These are phyloP conservation scores for Whalleya microplaca DNA, from an alignment of 2,329 filamentous ascomycete species.

Conservation along the genomic window DNA sequence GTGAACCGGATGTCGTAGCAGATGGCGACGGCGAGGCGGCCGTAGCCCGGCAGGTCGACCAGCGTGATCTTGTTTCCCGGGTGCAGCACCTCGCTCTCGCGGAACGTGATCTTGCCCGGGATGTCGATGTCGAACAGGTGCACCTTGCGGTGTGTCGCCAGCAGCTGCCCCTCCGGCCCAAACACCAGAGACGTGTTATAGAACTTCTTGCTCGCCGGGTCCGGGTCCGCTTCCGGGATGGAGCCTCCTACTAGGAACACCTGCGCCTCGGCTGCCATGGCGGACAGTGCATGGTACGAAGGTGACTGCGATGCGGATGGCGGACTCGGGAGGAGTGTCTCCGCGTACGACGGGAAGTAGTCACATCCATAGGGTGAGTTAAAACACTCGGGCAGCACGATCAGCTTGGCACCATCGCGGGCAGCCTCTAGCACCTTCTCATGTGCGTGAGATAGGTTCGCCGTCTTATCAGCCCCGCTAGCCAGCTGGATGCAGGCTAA, in stretches of 20 bases:
- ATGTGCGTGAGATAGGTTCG: conserved; percentile 81
- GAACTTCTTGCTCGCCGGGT: conserved; percentile 63
- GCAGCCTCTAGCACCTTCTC: conserved; percentile 83
- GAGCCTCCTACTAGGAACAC: conserved; percentile 89
- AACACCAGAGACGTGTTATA: conserved; percentile 94
- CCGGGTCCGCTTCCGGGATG: conserved; percentile 76
- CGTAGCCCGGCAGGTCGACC: conserved; percentile 85
- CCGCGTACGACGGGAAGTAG: conserved; percentile 90
- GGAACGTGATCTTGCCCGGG: conserved; percentile 89
- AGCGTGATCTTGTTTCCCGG: conserved; percentile 85
- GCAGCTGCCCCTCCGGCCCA: conserved; percentile 72
- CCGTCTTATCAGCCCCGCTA: conserved; percentile 78
- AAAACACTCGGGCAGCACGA: conserved; percentile 97
- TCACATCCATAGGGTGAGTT: conserved; percentile 94
- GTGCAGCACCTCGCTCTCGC: conserved; percentile 85
- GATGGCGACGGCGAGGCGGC: conserved; percentile 84
- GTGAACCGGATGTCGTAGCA: conserved; percentile 99
- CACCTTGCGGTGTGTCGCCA: conserved; percentile 90
- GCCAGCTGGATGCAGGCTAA: conserved; percentile 82
- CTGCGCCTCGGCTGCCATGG: conserved; percentile 76
- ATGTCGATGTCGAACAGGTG: conserved; percentile 99
- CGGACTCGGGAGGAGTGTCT: conserved; percentile 78
- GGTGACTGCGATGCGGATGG: conserved; percentile 73
- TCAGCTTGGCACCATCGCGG: conserved; percentile 74
- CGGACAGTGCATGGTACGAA: conserved; percentile 81